Base-by-base conservation (phyloP, 768 basidiomycete species). In the Porphyrellus cyaneotinctus region DNA sequence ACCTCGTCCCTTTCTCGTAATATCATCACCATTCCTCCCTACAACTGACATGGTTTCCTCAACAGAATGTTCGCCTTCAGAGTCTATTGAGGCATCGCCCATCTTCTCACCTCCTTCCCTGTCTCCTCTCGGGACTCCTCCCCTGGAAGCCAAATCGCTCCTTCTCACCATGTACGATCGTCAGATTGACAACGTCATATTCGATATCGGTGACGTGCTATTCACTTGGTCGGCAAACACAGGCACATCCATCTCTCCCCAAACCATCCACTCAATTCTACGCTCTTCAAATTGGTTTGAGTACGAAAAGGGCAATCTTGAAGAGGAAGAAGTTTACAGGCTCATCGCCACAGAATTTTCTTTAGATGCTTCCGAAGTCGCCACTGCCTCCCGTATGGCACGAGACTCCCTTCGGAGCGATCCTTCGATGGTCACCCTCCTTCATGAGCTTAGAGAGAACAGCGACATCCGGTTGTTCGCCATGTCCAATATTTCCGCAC, bases 401-500 rank as follows among this genome's bases (percentile, higher is more conserved):
- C 30, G 47, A 30, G 48, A 52, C 6, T 43, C 52, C 32, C 47
- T 62, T 31, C 54, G 54, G 33, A 54, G 20, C 4, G 32, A 63
- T 5, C 13, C 35, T 31, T 52, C 48, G 18, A 62, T 62, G 62
- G 4, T 62, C 13, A 7, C 48, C 3, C 43, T 62, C 38, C 47
- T 62, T n/a, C 58, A 46, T 4, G 51, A 63, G 9, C 58, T 64
- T 31, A 58, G 46, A 20, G 17, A 15, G 0, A 43, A 46, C 17
- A 42, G 2, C 9, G 44, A 43, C 36, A 49, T 63, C 14, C 48
- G 17, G n/a, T 24, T 63, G 2, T 62, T 59, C 10, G 63, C 63
- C 50, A 59, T 64, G 60, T 62, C 62, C 23, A 58, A 64, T 26
- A 52, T 65, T 26, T 61, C 61, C 0, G 46, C 55, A 5, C 61